These are phyloP conservation scores for Jacaranda copaia DNA, from an alignment of 257 asterid species.

Conservation along the genomic window DNA sequence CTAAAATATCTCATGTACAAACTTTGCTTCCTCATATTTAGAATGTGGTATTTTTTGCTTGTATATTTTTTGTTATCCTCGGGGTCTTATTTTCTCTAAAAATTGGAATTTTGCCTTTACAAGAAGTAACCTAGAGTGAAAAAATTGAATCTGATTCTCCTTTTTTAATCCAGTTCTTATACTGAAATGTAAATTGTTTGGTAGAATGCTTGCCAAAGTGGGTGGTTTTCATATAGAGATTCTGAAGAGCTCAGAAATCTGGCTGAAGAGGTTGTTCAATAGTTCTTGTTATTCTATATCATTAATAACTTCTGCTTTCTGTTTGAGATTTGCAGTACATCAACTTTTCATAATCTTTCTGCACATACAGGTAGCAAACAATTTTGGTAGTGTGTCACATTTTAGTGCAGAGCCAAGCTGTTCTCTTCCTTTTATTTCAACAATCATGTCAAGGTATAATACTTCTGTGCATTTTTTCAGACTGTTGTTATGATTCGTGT, in stretches of 20 bases:
- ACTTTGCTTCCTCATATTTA: background rate
- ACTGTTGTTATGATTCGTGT: slow-evolving; percentile 30
- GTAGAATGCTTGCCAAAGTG: slow-evolving; percentile 78
- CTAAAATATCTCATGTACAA: slow-evolving; percentile 17
- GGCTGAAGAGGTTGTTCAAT: slow-evolving; percentile 58
- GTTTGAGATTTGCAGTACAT: slow-evolving; percentile 15
- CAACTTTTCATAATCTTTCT: background rate
- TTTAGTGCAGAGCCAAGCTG: slow-evolving; percentile 55
- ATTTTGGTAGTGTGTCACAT: slow-evolving; percentile 58
- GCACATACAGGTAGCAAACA: slow-evolving; percentile 52
- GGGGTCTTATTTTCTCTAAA: slow-evolving; percentile 1
- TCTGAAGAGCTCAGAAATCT: slow-evolving; percentile 64
- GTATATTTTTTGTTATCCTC: slow-evolving; percentile 17
- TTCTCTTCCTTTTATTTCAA: slow-evolving; percentile 55
- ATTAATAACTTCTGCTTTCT: background rate
- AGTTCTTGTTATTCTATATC: slow-evolving; percentile 15
- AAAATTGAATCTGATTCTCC: background rate
- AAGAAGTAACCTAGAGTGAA: slow-evolving; percentile 22
- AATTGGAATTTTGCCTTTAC: slow-evolving; percentile 17
- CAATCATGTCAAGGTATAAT: slow-evolving; percentile 72
- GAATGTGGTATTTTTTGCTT: background rate
- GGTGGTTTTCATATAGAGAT: slow-evolving; percentile 80
- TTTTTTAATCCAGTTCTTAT: background rate
- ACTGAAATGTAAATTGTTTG: slow-evolving; percentile 38
- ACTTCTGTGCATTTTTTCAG: slow-evolving; percentile 19